These are phyloP conservation scores for Zasmidium cellare DNA, from an alignment of 2,329 filamentous ascomycete species.

Conservation along the genomic window DNA sequence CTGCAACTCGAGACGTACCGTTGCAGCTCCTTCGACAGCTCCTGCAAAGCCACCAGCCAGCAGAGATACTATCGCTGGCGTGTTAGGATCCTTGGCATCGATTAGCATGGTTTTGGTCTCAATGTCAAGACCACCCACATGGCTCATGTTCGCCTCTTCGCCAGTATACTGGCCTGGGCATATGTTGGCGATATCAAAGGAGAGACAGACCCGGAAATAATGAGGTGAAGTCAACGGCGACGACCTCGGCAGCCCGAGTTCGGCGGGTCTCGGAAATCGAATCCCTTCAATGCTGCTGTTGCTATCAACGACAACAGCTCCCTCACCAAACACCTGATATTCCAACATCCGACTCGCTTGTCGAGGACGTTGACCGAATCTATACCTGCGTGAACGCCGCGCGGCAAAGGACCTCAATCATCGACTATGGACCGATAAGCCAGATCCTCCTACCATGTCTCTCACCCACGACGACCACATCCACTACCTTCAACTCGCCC, in stretches of 20 bases:
- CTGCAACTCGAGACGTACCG: slow-evolving; percentile 19
- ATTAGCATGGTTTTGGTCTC: not conserved
- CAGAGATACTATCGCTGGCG: slow-evolving; percentile 36
- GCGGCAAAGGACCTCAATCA: not conserved
- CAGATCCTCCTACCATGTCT: slow-evolving; percentile 7
- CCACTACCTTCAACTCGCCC: slow-evolving; percentile 67
- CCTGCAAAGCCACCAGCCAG: slow-evolving; percentile 38
- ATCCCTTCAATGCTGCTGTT: too few species aligned
- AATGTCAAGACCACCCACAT: not conserved
- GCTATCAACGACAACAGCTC: too few species aligned
- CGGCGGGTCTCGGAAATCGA: slow-evolving; percentile 11
- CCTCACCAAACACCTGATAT: too few species aligned
- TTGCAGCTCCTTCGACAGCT: slow-evolving; percentile 35
- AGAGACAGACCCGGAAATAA: not conserved
- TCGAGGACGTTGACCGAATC: not conserved
- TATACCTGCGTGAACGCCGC: not conserved
- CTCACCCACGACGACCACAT: slow-evolving; percentile 15
- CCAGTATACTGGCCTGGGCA: not conserved
- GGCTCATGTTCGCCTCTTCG: not conserved
- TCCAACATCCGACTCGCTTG: slow-evolving; percentile 3
- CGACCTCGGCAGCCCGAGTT: not conserved
- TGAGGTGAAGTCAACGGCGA: not conserved
- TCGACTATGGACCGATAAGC: not conserved
- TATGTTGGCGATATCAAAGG: not conserved
- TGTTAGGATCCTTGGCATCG: slow-evolving; percentile 13